Evolutionary conservation across 2,329 filamentous ascomycete species (phyloP).

Genomic region (Lasiodiplodia sp.): DNA sequence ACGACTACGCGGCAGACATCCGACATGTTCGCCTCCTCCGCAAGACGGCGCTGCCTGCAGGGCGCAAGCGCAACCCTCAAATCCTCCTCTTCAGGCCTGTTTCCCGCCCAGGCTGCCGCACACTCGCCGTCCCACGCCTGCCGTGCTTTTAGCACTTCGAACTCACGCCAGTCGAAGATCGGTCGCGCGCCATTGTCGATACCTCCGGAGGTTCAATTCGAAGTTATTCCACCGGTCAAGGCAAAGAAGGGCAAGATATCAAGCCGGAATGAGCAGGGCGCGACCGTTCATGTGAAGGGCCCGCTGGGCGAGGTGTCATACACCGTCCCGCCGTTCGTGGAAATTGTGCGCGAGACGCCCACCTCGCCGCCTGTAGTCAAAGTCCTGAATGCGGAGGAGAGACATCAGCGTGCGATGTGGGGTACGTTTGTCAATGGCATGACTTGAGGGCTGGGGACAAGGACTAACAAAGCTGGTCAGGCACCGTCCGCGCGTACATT

Average conservation of each 20-base stretch:
- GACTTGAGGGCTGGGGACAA: background rate
- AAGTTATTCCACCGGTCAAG: slow-evolving; percentile 68
- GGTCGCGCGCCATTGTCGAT: slow-evolving; percentile 68
- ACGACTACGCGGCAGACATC: slow-evolving; percentile 26
- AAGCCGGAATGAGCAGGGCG: slow-evolving; percentile 67
- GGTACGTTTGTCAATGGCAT: slow-evolving; percentile 62
- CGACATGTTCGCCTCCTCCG: slow-evolving; percentile 68
- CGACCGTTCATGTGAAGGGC: slow-evolving; percentile 77
- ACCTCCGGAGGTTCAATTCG: slow-evolving; percentile 70
- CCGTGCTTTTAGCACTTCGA: slow-evolving; percentile 75
- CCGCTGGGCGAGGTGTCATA: slow-evolving; percentile 81
- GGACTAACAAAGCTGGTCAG: slow-evolving; percentile 54
- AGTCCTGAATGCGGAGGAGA: slow-evolving; percentile 71
- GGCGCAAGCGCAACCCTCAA: slow-evolving; percentile 57
- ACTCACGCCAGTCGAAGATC: slow-evolving; percentile 77
- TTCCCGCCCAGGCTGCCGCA: slow-evolving; percentile 71
- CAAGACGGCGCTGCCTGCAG: slow-evolving; percentile 62
- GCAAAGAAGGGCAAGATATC: slow-evolving; percentile 63
- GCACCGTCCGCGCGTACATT: slow-evolving; percentile 87
- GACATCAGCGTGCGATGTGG: slow-evolving; percentile 94
- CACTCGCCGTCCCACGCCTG: slow-evolving; percentile 63
- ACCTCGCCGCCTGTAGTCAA: slow-evolving; percentile 70
- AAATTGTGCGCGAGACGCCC: slow-evolving; percentile 70
- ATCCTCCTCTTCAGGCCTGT: slow-evolving; percentile 46
- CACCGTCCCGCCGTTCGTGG: slow-evolving; percentile 79